phyloP scores from a whole-genome alignment of 108 stramenopile species.

The Cyclotella distinguenda region DNA sequence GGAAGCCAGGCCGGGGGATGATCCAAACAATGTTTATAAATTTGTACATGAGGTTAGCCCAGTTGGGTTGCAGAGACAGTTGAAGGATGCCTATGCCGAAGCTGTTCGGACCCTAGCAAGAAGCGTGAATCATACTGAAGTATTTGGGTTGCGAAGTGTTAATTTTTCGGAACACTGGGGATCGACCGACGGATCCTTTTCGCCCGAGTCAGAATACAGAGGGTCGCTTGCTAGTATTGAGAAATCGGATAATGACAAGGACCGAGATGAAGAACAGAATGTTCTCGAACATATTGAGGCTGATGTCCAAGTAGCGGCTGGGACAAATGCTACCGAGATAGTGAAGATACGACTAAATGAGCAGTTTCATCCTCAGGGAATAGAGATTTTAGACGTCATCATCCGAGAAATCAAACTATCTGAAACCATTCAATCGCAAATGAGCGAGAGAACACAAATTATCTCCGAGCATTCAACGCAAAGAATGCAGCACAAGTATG shows the following conservation, averaged over 20 bases:
- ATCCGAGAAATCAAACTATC: slow-evolving; percentile 52
- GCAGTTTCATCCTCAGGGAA: slow-evolving; percentile 51
- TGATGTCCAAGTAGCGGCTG: slow-evolving; percentile 20
- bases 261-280: slow-evolving; percentile 38
- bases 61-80: slow-evolving; percentile 47
- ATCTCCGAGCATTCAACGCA: slow-evolving; percentile 50
- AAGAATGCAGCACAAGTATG: slow-evolving; percentile 52
- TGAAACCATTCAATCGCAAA: slow-evolving; percentile 41
- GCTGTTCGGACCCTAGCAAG: slow-evolving; percentile 50
- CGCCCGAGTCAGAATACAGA: slow-evolving; percentile 14
- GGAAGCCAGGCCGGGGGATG: slow-evolving; percentile 33
- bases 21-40: slow-evolving; percentile 47
- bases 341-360: slow-evolving; percentile 48
- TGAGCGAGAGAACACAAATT: slow-evolving; percentile 52
- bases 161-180: slow-evolving; percentile 11
- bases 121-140: slow-evolving; percentile 52
- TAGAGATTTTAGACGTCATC: slow-evolving; percentile 44
- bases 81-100: slow-evolving; percentile 40
- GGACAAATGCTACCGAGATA: slow-evolving; percentile 17
- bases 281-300: slow-evolving; percentile 27
- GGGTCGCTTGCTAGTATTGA: not conserved
- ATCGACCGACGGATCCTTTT: slow-evolving; percentile 17
- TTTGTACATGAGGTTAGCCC: slow-evolving; percentile 62
- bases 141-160: slow-evolving; percentile 48
- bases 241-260: slow-evolving; percentile 17